Conservation (phyloP, 768 basidiomycete species). For the Leccinellum luteum region DNA sequence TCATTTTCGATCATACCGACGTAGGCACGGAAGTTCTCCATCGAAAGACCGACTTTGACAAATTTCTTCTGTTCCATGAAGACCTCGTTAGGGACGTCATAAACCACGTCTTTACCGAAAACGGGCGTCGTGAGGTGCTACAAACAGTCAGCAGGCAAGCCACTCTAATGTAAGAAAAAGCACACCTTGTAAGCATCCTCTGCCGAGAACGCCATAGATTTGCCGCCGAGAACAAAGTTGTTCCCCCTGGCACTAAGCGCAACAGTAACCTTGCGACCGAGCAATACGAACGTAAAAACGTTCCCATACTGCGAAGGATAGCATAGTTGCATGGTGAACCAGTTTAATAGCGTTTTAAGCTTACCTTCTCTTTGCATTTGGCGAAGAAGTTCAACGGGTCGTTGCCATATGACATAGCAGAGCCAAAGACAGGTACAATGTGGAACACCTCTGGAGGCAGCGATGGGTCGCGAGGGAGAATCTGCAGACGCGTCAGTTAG, state of each 20-base stretch:
- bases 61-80: slow-evolving; percentile 99
- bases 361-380: slow-evolving; percentile 72
- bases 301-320: slow-evolving; percentile 72
- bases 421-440: slow-evolving; percentile 87
- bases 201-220: slow-evolving; percentile 86
- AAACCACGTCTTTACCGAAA: slow-evolving; percentile 97
- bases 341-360: slow-evolving; percentile 16
- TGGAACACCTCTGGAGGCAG: slow-evolving; percentile 93
- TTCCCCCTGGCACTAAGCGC: slow-evolving; percentile 89
- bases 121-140: slow-evolving; percentile 92
- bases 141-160: not conserved
- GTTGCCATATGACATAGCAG: slow-evolving; percentile 84
- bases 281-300: slow-evolving; percentile 92
- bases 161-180: not conserved
- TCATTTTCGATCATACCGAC: slow-evolving; percentile 77
- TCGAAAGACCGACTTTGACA: slow-evolving; percentile 92
- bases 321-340: not conserved
- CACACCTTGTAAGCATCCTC: slow-evolving; percentile 94
- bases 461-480: slow-evolving; percentile 64
- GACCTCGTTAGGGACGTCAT: slow-evolving; percentile 92
- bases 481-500: slow-evolving; percentile 37
- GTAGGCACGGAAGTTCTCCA: slow-evolving; percentile 87
- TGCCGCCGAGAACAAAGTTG: slow-evolving; percentile 93
- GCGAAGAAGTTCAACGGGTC: slow-evolving; percentile 91
- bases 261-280: slow-evolving; percentile 89